Percentiles rank a stretch among this genome's conserved stretches.
These are phyloP conservation scores for Ascochyta clinopodiicola DNA, from an alignment of 2,329 filamentous ascomycete genomes.

Conservation along the genomic window DNA sequence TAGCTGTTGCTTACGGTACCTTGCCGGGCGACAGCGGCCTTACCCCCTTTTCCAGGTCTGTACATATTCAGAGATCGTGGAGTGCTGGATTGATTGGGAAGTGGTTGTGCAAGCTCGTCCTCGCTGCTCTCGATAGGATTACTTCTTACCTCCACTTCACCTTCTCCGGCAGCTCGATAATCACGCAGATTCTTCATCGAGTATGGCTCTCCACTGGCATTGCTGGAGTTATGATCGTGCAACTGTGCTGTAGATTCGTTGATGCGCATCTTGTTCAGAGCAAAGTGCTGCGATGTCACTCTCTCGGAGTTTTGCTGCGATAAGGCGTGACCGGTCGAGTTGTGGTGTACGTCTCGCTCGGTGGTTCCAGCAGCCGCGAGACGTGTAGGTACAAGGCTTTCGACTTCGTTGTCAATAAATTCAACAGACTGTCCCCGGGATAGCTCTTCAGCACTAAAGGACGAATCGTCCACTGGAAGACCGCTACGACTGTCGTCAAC, in stretches of 20 bases:
- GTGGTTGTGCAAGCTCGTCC: slow-evolving; percentile 26
- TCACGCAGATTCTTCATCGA: neutral
- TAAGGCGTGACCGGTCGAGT: neutral
- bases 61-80: neutral
- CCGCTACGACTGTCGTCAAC: neutral
- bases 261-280: slow-evolving; percentile 22
- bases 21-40: slow-evolving; percentile 3
- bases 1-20: slow-evolving; percentile 9
- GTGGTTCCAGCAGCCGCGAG: slow-evolving; percentile 10
- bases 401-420: neutral
- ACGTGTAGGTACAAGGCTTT: neutral
- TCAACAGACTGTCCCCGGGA: neutral
- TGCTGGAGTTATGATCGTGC: neutral
- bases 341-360: slow-evolving; percentile 22
- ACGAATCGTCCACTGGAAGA: neutral
- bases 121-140: slow-evolving; percentile 14
- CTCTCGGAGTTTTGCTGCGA: neutral
- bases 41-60: slow-evolving; percentile 7
- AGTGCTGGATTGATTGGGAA: neutral
- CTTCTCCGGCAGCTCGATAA: neutral
- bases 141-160: neutral
- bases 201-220: neutral
- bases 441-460: neutral
- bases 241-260: slow-evolving; percentile 28
- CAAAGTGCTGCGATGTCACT: slow-evolving; percentile 21